Evolutionary conservation across 768 basidiomycete genomes (phyloP), one percentile per base, ranked within the genome.

Genomic region (Gyrodon lividus): DNA sequence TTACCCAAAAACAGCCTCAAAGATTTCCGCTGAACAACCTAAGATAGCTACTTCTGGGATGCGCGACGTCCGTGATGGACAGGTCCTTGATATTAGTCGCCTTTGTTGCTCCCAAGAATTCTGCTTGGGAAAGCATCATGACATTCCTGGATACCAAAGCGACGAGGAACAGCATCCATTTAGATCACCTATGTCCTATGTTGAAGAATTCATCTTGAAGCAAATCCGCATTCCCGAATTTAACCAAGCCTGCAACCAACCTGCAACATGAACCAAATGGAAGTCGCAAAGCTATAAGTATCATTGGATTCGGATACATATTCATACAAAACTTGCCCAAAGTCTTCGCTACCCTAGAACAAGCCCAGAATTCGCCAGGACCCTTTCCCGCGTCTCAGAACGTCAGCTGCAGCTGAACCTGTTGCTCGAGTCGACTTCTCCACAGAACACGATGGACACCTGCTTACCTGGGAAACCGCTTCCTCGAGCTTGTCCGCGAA

Each of bases 71-170:
- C 10, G 0, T 12, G 34, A 7, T 22, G 19, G 26, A 28, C 31
- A 31, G 1, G 12, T 31, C 38, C 26, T 28, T 40, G 17, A 24
- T 17, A 22, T n/a, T 30, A 22, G 5, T 38, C 39, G 46, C 46
- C 28, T 6, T 16, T 38, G 20, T 31, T 44, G n/a, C 39, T 39
- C 39, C 20, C 48, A n/a, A 77, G 77, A 63, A 58, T 50, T 80
- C 71, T 40, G 80, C 80, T 17, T 72, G 78, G 17, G 72, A 73
- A 50, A 86, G 81, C 52, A 88, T 91, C 45, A 79, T 78, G 73
- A 85, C 83, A 5, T 90, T 90, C 64, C 70, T 91, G 52, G 75
- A 70, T 33, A 84, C 59, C 85, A 89, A 60, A 88, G 86, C 58
- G 85, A 86, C 33, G 78, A 79, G n/a, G 81, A 69, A 28, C 69